Conservation (phyloP, 2,329 filamentous ascomycete species). For the Neonectria magnoliae region DNA sequence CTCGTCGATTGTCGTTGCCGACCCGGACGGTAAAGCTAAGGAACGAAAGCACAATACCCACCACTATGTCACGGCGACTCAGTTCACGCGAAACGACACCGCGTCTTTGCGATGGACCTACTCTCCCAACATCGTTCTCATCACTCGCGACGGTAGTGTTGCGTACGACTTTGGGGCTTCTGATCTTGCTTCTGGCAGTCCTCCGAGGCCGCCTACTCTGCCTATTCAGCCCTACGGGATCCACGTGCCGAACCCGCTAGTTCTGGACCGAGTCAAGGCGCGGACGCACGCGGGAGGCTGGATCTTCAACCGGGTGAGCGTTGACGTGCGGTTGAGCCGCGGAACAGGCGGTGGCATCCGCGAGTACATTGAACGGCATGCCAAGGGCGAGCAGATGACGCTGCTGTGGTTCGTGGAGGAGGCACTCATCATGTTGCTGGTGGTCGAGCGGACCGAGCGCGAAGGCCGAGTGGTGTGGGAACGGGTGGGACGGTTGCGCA, state of each 20-base stretch:
- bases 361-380: slow-evolving; percentile 48
- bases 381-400: slow-evolving; percentile 49
- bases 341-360: slow-evolving; percentile 42
- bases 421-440: slow-evolving; percentile 46
- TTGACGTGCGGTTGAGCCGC: slow-evolving; percentile 47
- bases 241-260: slow-evolving; percentile 47
- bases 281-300: slow-evolving; percentile 45
- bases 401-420: slow-evolving; percentile 51
- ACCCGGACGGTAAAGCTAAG: slow-evolving; percentile 41
- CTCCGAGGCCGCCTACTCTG: slow-evolving; percentile 35
- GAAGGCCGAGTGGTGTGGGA: slow-evolving; percentile 42
- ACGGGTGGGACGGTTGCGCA: slow-evolving; percentile 48
- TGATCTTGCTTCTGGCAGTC: slow-evolving; percentile 17
- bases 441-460: slow-evolving; percentile 42
- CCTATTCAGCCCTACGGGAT: slow-evolving; percentile 43
- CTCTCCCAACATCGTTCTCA: slow-evolving; percentile 46
- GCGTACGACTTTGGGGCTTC: slow-evolving; percentile 46
- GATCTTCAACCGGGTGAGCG: slow-evolving; percentile 49
- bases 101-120: slow-evolving; percentile 48
- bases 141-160: slow-evolving; percentile 43
- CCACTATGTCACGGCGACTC: slow-evolving; percentile 49
- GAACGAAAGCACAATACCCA: slow-evolving; percentile 47
- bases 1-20: slow-evolving; percentile 47
- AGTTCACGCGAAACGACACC: slow-evolving; percentile 47
- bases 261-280: slow-evolving; percentile 49